phyloP scores from a whole-genome alignment of 371 early-diverging fungal species.

The Enteropsectra breve region DNA sequence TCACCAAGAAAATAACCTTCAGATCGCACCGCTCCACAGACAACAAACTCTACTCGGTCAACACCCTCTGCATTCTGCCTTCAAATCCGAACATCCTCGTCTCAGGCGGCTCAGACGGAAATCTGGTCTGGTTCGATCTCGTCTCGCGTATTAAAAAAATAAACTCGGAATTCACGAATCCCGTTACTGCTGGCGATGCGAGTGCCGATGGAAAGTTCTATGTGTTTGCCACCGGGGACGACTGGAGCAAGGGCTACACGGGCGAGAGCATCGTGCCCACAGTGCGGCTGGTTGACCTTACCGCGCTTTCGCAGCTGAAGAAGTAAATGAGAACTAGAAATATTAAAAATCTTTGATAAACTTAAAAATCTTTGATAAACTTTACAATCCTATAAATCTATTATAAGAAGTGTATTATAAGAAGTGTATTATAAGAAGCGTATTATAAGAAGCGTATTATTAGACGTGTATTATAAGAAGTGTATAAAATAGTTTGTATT shows the following conservation, averaged over 20 bases:
- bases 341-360: too few relatives aligned
- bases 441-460: too few relatives aligned
- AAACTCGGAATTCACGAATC: conserved; percentile 59
- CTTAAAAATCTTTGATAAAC: too few relatives aligned
- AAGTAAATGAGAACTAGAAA: too few relatives aligned
- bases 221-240: conserved; percentile 82
- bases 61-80: conserved; percentile 71
- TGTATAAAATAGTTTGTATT: too few relatives aligned
- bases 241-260: conserved; percentile 84
- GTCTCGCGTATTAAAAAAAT: conserved; percentile 70
- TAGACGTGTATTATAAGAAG: too few relatives aligned
- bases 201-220: conserved; percentile 74
- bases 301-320: conserved; percentile 15
- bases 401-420: too few relatives aligned
- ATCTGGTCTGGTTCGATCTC: conserved; percentile 82
- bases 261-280: conserved; percentile 64
- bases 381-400: too few relatives aligned
- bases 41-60: conserved; percentile 63
- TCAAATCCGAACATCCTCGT: conserved; percentile 74
- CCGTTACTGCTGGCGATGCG: conserved; percentile 71
- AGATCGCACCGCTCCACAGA: conserved; percentile 81
- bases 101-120: conserved; percentile 80
- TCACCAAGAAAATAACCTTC: conserved; percentile 68
- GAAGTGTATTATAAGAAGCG: too few relatives aligned
- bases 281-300: conserved; percentile 52